phyloP scores from a whole-genome alignment of 164 flowering plant genomes.

The Liriodendron chinense region DNA sequence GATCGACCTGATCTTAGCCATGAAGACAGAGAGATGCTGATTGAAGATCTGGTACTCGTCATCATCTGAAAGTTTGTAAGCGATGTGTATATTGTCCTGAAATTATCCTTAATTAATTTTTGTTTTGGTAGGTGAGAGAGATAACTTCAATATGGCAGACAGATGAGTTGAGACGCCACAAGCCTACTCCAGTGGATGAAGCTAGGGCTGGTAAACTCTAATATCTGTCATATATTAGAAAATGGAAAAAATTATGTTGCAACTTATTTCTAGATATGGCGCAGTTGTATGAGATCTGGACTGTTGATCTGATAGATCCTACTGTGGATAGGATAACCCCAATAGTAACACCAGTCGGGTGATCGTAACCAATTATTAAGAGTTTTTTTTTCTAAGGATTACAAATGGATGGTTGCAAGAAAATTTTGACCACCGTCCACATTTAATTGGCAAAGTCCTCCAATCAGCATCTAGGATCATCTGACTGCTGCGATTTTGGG shows the following conservation, averaged over 20 bases:
- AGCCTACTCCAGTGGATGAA: slow-evolving; percentile 97
- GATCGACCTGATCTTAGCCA: slow-evolving; percentile 75
- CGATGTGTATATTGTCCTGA: neutral
- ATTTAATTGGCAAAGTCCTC: neutral
- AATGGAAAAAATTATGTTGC: no score
- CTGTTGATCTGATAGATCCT: no score
- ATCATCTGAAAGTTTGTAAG: neutral
- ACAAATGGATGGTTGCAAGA: neutral
- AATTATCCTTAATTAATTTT: neutral
- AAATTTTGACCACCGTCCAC: neutral
- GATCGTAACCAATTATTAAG: neutral
- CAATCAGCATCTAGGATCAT: neutral
- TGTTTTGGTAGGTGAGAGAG: slow-evolving; percentile 72
- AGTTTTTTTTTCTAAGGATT: neutral
- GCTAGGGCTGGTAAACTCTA: slow-evolving; percentile 85
- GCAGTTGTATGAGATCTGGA: no score
- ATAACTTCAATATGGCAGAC: slow-evolving; percentile 93
- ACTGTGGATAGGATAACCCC: no score
- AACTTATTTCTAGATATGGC: no score
- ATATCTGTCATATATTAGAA: neutral
- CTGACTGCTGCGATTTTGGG: neutral
- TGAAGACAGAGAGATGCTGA: slow-evolving; percentile 84
- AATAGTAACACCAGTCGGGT: no score
- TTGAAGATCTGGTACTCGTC: slow-evolving; percentile 80
- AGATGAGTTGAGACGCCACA: slow-evolving; percentile 91